These are phyloP conservation scores for Nakataea oryzae DNA, from an alignment of 2,329 filamentous ascomycete genomes.

Conservation along the genomic window DNA sequence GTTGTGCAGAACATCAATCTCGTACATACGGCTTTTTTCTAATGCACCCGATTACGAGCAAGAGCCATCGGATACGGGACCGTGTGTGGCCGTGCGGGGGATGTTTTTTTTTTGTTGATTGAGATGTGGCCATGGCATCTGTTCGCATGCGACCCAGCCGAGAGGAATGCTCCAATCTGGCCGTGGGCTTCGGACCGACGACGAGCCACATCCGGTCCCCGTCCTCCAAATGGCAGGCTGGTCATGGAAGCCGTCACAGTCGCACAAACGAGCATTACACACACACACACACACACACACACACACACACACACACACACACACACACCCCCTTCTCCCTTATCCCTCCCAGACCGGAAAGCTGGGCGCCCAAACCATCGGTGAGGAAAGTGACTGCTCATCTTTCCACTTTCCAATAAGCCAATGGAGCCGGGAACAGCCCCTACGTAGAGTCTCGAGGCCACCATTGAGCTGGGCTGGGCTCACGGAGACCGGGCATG, in stretches of 20 bases:
- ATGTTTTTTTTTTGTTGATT: too few relatives aligned
- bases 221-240: background rate
- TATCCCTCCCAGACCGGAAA: background rate
- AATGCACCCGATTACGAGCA: background rate
- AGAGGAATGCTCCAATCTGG: background rate
- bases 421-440: background rate
- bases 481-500: background rate
- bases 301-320: background rate
- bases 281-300: too few relatives aligned
- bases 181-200: background rate
- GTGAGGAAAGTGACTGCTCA: background rate
- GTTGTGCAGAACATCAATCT: background rate
- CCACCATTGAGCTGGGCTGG: background rate
- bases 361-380: background rate
- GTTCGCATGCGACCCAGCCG: background rate
- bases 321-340: background rate
- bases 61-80: background rate
- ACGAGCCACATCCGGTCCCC: background rate
- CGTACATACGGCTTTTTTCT: background rate
- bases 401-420: background rate
- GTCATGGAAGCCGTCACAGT: background rate
- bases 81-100: background rate
- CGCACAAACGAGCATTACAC: background rate
- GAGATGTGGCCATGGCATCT: background rate
- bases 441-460: background rate